Evolutionary conservation across 2,329 filamentous ascomycete species (phyloP).

Genomic region (Metarhizium rileyi): DNA sequence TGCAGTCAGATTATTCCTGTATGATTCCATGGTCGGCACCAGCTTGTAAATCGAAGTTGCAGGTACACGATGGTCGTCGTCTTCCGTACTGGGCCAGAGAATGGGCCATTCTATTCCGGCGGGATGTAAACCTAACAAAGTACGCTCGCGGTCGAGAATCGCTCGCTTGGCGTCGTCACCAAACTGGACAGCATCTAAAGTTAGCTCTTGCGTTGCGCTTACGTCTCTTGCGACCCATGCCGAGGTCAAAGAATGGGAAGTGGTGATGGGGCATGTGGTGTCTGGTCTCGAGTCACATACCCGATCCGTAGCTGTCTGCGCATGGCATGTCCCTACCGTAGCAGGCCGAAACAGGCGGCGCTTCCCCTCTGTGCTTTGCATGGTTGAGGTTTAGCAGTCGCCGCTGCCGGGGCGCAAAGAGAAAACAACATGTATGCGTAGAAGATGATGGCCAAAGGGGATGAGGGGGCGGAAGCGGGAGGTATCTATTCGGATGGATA

Average conservation of each 20-base stretch:
- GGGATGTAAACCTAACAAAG: conserved; percentile 6
- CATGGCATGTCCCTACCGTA: conserved; percentile 26
- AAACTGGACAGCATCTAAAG: conserved; percentile 20
- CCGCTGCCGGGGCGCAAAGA: conserved; percentile 3
- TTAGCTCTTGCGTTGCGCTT: neutral
- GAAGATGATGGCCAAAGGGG: neutral
- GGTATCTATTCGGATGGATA: too few species aligned
- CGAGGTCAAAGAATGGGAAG: neutral
- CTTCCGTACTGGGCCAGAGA: conserved; percentile 18
- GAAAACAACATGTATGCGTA: conserved; percentile 4
- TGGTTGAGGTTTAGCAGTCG: conserved; percentile 8
- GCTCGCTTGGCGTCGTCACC: conserved; percentile 23
- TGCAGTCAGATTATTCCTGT: conserved; percentile 46
- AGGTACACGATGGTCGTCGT: conserved; percentile 8
- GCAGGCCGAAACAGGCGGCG: conserved; percentile 14
- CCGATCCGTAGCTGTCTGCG: conserved; percentile 27
- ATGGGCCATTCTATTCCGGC: conserved; percentile 14
- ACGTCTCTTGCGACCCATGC: too few species aligned
- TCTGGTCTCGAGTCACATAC: conserved; percentile 9
- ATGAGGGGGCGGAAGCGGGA: too few species aligned
- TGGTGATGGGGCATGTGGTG: neutral
- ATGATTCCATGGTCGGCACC: conserved; percentile 26
- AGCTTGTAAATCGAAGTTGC: conserved; percentile 18
- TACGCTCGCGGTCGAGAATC: conserved; percentile 26
- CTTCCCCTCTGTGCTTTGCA: conserved; percentile 7